Evolutionary conservation across 2,329 filamentous ascomycete genomes (phyloP).

Genomic region (Fusarium musae): DNA sequence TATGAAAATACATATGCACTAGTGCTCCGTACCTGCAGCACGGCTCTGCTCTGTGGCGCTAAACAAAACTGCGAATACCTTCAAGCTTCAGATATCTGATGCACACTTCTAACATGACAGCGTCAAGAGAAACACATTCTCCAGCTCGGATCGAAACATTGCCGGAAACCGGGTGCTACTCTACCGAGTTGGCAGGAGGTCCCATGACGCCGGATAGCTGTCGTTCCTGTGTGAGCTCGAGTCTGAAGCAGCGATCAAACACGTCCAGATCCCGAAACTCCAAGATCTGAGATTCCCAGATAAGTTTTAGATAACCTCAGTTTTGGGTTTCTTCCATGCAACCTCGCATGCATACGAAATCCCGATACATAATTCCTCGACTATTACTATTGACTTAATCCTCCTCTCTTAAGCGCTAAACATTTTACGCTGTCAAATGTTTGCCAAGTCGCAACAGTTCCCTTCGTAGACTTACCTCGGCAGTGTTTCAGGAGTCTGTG

Average conservation of each 20-base stretch:
- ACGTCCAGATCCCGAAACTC: constrained; percentile 31
- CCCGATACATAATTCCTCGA: not conserved
- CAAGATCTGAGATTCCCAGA: constrained; percentile 33
- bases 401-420: constrained; percentile 3
- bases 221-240: constrained; percentile 39
- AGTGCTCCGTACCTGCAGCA: not conserved
- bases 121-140: constrained; percentile 29
- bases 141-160: constrained; percentile 21
- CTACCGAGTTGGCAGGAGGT: constrained; percentile 31
- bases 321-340: constrained; percentile 12
- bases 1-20: constrained; percentile 14
- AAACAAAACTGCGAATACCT: constrained; percentile 24
- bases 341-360: not conserved
- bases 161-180: constrained; percentile 24
- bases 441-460: constrained; percentile 28
- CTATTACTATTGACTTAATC: not conserved
- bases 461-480: constrained; percentile 11
- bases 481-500: constrained; percentile 32
- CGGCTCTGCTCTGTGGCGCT: constrained; percentile 11
- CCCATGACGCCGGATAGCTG: constrained; percentile 37
- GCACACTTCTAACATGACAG: constrained; percentile 29
- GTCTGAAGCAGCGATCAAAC: constrained; percentile 44
- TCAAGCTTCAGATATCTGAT: constrained; percentile 32
- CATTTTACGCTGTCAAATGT: constrained; percentile 14
- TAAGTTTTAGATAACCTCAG: constrained; percentile 28